Percentiles rank a stretch among this genome's conserved stretches.
These are phyloP conservation scores for Boletus rubroflammeus DNA, from an alignment of 768 basidiomycete species.

Conservation along the genomic window DNA sequence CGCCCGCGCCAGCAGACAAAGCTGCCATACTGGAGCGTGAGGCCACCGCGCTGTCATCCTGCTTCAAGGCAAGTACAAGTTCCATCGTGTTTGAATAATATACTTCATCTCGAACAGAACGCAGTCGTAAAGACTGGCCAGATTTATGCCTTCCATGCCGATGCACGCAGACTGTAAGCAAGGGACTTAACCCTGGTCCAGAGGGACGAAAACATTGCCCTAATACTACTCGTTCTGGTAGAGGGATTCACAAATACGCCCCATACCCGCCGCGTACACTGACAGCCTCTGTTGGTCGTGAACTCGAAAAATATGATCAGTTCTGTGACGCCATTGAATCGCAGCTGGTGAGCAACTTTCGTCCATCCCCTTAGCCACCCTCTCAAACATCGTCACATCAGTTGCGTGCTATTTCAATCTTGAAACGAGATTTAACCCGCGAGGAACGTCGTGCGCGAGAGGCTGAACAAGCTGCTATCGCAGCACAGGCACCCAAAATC, in stretches of 20 bases:
- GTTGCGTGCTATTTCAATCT: conserved; percentile 67
- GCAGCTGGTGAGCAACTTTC: conserved; percentile 50
- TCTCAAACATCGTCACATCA: conserved; percentile 26
- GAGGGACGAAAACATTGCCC: not conserved
- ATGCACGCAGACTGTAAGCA: conserved; percentile 60
- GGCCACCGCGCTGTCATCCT: conserved; percentile 50
- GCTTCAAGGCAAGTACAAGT: conserved; percentile 48
- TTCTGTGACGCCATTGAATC: conserved; percentile 75
- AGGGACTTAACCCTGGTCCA: not conserved
- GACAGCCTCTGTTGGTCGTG: conserved; percentile 61
- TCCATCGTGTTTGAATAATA: not conserved
- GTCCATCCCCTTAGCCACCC: not conserved
- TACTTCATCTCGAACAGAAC: conserved; percentile 36
- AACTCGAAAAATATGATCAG: conserved; percentile 78
- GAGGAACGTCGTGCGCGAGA: conserved; percentile 54
- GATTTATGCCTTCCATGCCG: conserved; percentile 65
- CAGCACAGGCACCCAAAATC: conserved; percentile 26
- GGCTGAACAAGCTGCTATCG: conserved; percentile 42
- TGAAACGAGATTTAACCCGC: conserved; percentile 64
- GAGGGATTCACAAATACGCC: conserved; percentile 56
- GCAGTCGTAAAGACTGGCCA: conserved; percentile 70
- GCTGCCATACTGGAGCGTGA: conserved; percentile 59
- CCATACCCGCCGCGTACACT: conserved; percentile 63
- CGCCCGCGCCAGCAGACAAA: conserved; percentile 43
- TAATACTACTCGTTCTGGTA: conserved; percentile 24